Evolutionary conservation across 441 rosid species (phyloP).

Genomic region (Adansonia rubrostipa): DNA sequence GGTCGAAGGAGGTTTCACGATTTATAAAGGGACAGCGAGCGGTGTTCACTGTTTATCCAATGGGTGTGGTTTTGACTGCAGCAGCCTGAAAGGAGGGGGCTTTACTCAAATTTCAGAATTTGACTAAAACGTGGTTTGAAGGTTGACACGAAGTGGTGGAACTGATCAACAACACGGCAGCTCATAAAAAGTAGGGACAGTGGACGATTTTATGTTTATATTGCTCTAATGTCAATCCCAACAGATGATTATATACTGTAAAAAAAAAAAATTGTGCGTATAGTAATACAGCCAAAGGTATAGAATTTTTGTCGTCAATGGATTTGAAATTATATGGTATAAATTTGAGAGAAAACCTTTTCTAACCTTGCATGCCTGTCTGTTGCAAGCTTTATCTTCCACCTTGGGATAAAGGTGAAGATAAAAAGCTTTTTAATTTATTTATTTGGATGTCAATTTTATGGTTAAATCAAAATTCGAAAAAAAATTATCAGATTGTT

Average conservation of each 20-base stretch:
- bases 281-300: neutral
- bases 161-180: conserved; percentile 43
- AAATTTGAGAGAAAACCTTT: neutral
- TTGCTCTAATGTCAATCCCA: neutral
- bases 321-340: neutral
- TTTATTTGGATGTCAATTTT: too few relatives aligned
- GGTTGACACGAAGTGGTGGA: conserved; percentile 29
- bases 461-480: too few relatives aligned
- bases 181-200: conserved; percentile 22
- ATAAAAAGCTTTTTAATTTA: too few relatives aligned
- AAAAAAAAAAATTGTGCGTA: neutral
- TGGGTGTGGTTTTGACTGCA: conserved; percentile 24
- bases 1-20: neutral
- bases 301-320: neutral
- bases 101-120: conserved; percentile 20
- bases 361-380: neutral
- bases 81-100: neutral
- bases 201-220: neutral
- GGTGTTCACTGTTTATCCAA: conserved; percentile 8
- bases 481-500: too few relatives aligned
- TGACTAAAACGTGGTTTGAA: conserved; percentile 36
- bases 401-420: neutral
- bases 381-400: neutral
- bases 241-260: conserved; percentile 10
- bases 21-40: neutral